Base-by-base conservation (phyloP, 495 filamentous ascomycete genomes). In the Thozetella sp. region DNA sequence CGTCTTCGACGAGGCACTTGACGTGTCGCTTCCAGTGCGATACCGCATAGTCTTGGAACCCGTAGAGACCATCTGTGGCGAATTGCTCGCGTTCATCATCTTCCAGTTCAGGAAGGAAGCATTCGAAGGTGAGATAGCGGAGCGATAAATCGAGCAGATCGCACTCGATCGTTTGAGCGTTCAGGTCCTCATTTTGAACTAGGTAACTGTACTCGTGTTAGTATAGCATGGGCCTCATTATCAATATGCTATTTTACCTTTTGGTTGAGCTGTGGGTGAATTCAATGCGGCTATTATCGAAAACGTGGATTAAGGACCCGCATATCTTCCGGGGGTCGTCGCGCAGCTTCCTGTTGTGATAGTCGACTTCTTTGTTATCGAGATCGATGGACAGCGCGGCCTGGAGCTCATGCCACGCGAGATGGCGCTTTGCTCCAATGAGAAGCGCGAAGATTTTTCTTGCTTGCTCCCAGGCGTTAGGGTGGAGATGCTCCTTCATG, bases 341-440 rank as follows among this genome's bases (percentile, higher is more conserved):
- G 4, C 73, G 61, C 9, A 81, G 51, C 22, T 55, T 50, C 3
- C 68, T 61, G 19, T 65, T 51, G 19, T 74, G 60, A 51, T 63
- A 67, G 22, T 76, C 54, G 23, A 76, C 51, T 1, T 24, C 48
- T 20, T 61, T 19, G 1, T 61, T 20, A 3, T 68, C 59, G 0
- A 58, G 22, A 19, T 71, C 62, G 10, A 80, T 68, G 2, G 72
- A 73, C 27, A 79, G 53, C 22, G 76, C 78, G 1, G 74, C 74
- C 60, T 79, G 74, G 10, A 84, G 68, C 58, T 84, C 81, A 50
- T 71, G 65, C 75, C 72, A 78, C 52, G 74, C 77, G 27, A 84
- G 61, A 1, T 77, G 73, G 19, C 80, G 62, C 57, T 70, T 77
- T 9, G 78, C 73, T 40, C 75, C 77, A 6, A 74, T 63, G 0